Conservation (phyloP, 208 protist genomes). For the Leptomonas seymouri region DNA sequence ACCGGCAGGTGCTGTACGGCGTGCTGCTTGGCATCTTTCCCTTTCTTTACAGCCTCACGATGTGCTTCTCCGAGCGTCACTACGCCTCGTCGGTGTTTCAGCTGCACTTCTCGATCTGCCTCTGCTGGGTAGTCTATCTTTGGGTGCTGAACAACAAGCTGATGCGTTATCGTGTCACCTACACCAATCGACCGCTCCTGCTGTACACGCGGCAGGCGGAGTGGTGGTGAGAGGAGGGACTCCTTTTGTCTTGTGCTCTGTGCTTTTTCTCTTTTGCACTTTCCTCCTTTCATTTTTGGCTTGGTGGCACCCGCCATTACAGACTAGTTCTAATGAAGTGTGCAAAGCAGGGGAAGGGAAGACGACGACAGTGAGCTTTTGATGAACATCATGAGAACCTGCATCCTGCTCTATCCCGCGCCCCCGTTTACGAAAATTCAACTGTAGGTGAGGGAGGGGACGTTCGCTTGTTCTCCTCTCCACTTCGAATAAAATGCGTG, state of each 20-base stretch:
- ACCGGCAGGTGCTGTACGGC: conserved; percentile 57
- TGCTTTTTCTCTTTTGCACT: background rate
- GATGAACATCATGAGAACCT: too few species aligned
- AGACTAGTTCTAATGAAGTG: too few species aligned
- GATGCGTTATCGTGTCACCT: conserved; percentile 55
- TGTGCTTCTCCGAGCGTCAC: conserved; percentile 24
- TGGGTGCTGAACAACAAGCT: conserved; percentile 41
- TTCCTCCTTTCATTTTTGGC: background rate
- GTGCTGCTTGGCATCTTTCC: conserved; percentile 39
- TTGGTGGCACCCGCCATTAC: too few species aligned
- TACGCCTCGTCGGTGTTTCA: conserved; percentile 26
- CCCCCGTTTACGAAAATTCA: too few species aligned
- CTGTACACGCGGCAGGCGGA: conserved; percentile 34
- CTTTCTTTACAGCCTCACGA: conserved; percentile 44
- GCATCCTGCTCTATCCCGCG: too few species aligned
- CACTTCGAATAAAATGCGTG: too few species aligned
- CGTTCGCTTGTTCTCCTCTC: too few species aligned
- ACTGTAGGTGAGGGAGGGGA: too few species aligned
- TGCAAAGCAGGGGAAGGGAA: too few species aligned
- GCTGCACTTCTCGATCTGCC: conserved; percentile 33
- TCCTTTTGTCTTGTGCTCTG: conserved; percentile 1
- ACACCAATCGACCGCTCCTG: conserved; percentile 75
- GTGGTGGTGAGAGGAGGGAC: conserved; percentile 12
- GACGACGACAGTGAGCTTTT: too few species aligned
- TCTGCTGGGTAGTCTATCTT: conserved; percentile 55